A percentile compares a stretch with the other conserved stretches of the same genome.
Conservation (phyloP, 768 basidiomycete genomes). For the Ramaria sp. region DNA sequence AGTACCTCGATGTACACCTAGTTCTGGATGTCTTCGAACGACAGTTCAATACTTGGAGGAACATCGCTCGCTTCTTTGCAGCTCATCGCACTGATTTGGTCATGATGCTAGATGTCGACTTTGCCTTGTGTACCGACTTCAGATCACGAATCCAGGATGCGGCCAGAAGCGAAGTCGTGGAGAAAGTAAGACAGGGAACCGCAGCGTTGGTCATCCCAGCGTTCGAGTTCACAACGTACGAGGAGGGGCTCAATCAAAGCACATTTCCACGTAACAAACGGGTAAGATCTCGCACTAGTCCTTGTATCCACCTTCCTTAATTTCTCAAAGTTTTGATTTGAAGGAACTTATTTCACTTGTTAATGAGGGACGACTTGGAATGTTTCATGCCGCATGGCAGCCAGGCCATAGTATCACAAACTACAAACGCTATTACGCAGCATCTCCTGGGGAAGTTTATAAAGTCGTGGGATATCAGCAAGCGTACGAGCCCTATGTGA, state of each 20-base stretch:
- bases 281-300: conserved; percentile 27
- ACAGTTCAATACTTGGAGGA: conserved; percentile 87
- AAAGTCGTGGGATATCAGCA: conserved; percentile 65
- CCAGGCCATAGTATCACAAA: conserved; percentile 78
- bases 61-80: conserved; percentile 74
- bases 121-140: conserved; percentile 77
- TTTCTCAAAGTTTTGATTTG: conserved; percentile 24
- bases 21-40: conserved; percentile 73
- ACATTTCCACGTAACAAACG: conserved; percentile 62
- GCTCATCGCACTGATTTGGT: conserved; percentile 60
- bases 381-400: conserved; percentile 73
- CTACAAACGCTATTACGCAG: conserved; percentile 54
- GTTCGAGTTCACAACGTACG: conserved; percentile 65
- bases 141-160: conserved; percentile 39
- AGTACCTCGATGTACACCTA: conserved; percentile 76
- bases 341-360: conserved; percentile 44
- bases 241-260: conserved; percentile 47
- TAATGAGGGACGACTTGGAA: conserved; percentile 42
- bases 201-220: conserved; percentile 77
- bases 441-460: conserved; percentile 59
- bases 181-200: conserved; percentile 44
- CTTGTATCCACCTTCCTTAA: not conserved
- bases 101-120: conserved; percentile 90
- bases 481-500: conserved; percentile 82
- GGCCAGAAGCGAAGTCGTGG: conserved; percentile 23